phyloP scores from a whole-genome alignment of 2,329 filamentous ascomycete genomes.

The Cryphonectria japonica region DNA sequence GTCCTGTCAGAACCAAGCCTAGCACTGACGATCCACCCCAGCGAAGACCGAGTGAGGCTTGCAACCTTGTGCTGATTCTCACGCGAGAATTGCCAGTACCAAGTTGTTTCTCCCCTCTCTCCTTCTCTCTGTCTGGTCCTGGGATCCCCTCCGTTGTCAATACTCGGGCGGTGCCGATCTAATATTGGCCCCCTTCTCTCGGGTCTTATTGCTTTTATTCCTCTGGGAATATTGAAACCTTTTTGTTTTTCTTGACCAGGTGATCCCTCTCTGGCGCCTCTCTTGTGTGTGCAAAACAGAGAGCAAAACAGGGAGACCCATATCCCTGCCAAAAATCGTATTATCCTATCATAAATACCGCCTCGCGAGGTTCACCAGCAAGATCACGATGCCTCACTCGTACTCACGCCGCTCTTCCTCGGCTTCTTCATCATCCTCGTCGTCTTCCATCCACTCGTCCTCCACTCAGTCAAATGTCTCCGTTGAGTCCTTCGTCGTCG shows the following conservation, averaged over 20 bases:
- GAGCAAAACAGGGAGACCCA: background rate
- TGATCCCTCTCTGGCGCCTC: background rate
- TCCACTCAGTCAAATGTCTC: constrained; percentile 24
- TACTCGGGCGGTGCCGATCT: constrained; percentile 5
- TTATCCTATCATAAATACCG: constrained; percentile 6
- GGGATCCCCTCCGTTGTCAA: background rate
- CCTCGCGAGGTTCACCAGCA: constrained; percentile 2
- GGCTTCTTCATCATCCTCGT: constrained; percentile 19
- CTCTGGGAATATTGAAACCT: background rate
- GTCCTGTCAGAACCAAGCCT: background rate
- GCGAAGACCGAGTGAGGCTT: background rate
- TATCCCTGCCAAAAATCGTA: background rate
- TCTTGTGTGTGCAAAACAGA: background rate
- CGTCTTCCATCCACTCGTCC: constrained; percentile 19
- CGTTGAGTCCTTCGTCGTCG: constrained; percentile 23
- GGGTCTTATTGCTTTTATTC: background rate
- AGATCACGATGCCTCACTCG: constrained; percentile 20
- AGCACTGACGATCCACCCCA: background rate
- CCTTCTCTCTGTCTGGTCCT: background rate
- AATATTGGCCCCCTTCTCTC: constrained; percentile 1
- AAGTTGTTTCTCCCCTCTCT: constrained; percentile 13
- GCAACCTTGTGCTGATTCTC: background rate
- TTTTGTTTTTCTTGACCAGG: background rate
- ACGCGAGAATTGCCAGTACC: background rate
- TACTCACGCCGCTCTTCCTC: constrained; percentile 28